Base-by-base conservation (phyloP, 305 asterid species). In the Fraxinus velutina region DNA sequence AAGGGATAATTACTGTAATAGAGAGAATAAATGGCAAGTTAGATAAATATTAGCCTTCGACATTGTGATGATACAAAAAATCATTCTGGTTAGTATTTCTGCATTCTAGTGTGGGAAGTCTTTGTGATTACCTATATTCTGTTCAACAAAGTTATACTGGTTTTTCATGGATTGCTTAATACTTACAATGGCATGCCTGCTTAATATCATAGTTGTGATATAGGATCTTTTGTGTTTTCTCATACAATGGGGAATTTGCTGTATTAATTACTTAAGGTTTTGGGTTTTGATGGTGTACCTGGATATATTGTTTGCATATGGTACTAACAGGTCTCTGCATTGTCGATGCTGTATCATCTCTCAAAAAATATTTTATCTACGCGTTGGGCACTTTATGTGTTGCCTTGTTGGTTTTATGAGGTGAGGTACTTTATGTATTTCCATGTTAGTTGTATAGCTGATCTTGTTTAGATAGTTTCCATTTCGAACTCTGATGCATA, bases 21-120 rank as follows among this genome's bases (percentile, higher is more conserved):
- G 94, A 92, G 89, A 94, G 91, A 78, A 86, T 94, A 82, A 94
- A 94, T 82, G 90, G 95, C 68, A 85, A 82, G 74, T 82, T 76
- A 76, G 79, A 34, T 73, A 78, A 27, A 83, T 64, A 7, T 34
- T 73, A 19, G 24, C 29, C 36, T 6, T 13, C 6, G 27, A 10
- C 7, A 42, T 73, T 36, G 15, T n/a, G 21, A 33, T 34, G 50
- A 73, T n/a, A 6, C 15, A 39, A 2, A 17, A 72, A 1, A 13
- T n/a, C 10, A 6, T 0, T 5, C 6, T 7, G 42, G 24, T 32
- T 5, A 72, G 50, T 30, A 15, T 34, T 33, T 1, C 13, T 13
- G 21, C 24, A 17, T 8, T 33, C 21, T 13, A 32, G 37, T 6
- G 30, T 10, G n/a, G 37, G 27, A 36, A 39, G 21, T 71, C 13